Conservation (phyloP, 2,329 filamentous ascomycete genomes). For the Fusarium domesticum region DNA sequence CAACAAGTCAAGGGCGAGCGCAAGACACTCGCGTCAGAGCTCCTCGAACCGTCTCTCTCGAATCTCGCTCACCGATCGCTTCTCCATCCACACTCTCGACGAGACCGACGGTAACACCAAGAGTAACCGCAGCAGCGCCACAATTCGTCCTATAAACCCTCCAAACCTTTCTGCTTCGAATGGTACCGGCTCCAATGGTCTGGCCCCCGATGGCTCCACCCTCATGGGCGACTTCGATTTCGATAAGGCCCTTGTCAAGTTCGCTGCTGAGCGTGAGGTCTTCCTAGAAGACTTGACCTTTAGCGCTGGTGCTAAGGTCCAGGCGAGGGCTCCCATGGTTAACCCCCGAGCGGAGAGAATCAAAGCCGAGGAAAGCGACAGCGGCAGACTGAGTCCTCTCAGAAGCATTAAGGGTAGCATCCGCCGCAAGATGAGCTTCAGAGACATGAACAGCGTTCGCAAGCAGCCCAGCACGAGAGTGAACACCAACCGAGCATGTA, state of each 20-base stretch:
- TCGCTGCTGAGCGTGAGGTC: slow-evolving; percentile 88
- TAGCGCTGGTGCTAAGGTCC: slow-evolving; percentile 75
- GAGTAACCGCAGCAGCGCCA: slow-evolving; percentile 65
- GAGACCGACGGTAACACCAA: slow-evolving; percentile 56
- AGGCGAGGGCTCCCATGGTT: slow-evolving; percentile 67
- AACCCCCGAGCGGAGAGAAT: slow-evolving; percentile 81
- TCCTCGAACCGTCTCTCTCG: slow-evolving; percentile 59
- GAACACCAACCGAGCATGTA: slow-evolving; percentile 38
- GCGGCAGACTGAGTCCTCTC: slow-evolving; percentile 54
- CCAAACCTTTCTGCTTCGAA: slow-evolving; percentile 27
- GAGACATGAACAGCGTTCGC: slow-evolving; percentile 93
- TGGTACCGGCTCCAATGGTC: slow-evolving; percentile 18
- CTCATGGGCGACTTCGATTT: slow-evolving; percentile 76
- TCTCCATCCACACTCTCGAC: slow-evolving; percentile 55
- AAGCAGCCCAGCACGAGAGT: slow-evolving; percentile 76
- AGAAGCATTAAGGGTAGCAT: slow-evolving; percentile 76
- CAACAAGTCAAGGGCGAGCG: slow-evolving; percentile 23
- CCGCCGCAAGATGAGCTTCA: slow-evolving; percentile 84
- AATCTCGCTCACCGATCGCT: slow-evolving; percentile 47
- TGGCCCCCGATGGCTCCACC: slow-evolving; percentile 33
- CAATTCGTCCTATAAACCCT: slow-evolving; percentile 50
- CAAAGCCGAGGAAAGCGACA: slow-evolving; percentile 65
- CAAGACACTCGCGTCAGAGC: slow-evolving; percentile 59
- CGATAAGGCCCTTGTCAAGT: slow-evolving; percentile 88
- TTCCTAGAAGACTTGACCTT: slow-evolving; percentile 92